phyloP scores from a whole-genome alignment of 2,329 filamentous ascomycete species.

The Onygena corvina region DNA sequence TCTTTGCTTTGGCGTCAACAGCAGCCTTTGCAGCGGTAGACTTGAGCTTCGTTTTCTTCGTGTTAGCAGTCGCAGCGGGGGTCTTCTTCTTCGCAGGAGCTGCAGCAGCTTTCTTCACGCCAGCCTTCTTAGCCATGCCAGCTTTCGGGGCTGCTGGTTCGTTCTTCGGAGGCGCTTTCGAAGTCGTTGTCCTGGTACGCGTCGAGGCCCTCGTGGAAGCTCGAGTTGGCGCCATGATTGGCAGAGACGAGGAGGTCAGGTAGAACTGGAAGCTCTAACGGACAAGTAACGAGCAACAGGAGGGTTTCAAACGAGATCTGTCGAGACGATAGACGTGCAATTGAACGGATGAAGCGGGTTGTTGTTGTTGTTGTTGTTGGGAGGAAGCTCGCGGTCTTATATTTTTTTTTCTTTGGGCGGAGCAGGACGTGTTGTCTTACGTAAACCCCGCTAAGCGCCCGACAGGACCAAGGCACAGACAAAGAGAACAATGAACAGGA shows the following conservation, averaged over 20 bases:
- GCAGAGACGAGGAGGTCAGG: not conserved
- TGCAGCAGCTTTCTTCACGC: conserved; percentile 2
- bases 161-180: conserved; percentile 8
- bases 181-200: not conserved
- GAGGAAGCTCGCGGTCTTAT: not conserved
- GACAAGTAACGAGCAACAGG: not conserved
- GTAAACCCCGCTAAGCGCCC: not conserved
- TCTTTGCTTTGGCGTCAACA: not conserved
- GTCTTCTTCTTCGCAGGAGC: conserved; percentile 5
- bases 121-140: conserved; percentile 8
- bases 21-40: conserved; percentile 1
- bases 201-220: not conserved
- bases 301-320: not conserved
- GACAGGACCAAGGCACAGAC: too few relatives aligned
- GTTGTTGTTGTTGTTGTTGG: not conserved
- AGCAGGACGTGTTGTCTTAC: not conserved
- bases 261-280: not conserved
- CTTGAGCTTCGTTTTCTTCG: conserved; percentile 8
- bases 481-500: not conserved
- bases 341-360: not conserved
- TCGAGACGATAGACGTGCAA: too few relatives aligned
- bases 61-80: not conserved
- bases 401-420: conserved; percentile 1
- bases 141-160: not conserved
- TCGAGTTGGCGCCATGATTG: conserved; percentile 2